A percentile compares a stretch with the other conserved stretches of the same genome.
These are phyloP conservation scores for Neurospora sp. DNA, from an alignment of 495 filamentous ascomycete species.

Conservation along the genomic window DNA sequence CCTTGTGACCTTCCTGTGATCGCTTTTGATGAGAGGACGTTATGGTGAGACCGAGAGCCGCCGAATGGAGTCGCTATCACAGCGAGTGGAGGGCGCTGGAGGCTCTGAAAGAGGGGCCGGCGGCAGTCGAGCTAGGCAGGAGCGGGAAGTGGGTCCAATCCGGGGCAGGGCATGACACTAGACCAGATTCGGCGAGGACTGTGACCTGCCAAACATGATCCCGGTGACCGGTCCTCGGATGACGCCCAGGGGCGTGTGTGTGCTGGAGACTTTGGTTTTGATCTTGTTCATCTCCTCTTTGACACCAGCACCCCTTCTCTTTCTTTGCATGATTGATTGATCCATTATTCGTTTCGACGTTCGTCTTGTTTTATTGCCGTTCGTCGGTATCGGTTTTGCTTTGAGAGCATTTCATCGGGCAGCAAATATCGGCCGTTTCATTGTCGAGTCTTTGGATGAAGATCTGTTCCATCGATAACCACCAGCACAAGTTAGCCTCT, in stretches of 20 bases:
- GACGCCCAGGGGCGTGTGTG: neutral
- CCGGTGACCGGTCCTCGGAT: neutral
- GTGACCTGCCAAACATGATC: neutral
- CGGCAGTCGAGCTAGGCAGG: neutral
- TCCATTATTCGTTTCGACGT: neutral
- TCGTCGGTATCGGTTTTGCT: neutral
- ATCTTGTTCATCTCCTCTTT: neutral
- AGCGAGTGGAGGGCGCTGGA: neutral
- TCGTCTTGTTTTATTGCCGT: neutral
- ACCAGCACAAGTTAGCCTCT: neutral
- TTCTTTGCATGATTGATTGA: neutral
- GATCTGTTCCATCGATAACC: neutral
- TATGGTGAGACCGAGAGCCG: neutral
- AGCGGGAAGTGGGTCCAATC: neutral
- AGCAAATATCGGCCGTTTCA: neutral
- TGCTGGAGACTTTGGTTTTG: neutral
- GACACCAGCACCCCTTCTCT: neutral
- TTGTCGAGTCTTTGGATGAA: neutral
- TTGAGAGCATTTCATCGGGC: neutral
- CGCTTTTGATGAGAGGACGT: neutral
- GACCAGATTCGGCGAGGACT: neutral
- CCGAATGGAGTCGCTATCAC: neutral
- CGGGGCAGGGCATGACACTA: neutral
- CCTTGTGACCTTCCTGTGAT: neutral
- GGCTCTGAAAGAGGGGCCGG: neutral